phyloP scores from a whole-genome alignment of 1,139 yeast genomes.

The Blastobotrys buckinghamii region DNA sequence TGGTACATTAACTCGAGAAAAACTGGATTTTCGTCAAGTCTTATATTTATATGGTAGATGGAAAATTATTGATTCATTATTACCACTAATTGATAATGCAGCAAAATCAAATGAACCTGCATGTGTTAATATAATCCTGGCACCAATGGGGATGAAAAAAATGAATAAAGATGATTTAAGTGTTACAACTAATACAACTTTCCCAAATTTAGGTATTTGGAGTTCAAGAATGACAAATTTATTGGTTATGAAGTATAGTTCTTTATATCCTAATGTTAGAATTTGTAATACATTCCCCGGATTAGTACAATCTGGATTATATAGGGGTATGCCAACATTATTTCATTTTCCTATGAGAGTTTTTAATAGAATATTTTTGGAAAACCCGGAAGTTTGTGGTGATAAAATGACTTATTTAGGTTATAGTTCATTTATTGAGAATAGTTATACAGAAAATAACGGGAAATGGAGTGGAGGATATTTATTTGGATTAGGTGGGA shows the following conservation, averaged over 20 bases:
- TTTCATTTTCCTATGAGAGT: constrained; percentile 14
- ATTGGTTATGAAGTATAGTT: constrained; percentile 22
- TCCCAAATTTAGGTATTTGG: background rate
- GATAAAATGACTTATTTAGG: constrained; percentile 24
- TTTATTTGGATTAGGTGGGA: constrained; percentile 10
- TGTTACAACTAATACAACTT: constrained; percentile 13
- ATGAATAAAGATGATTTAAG: constrained; percentile 25
- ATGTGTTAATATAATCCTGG: constrained; percentile 28
- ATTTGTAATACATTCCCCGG: constrained; percentile 30
- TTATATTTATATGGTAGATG: constrained; percentile 28
- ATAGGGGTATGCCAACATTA: constrained; percentile 24
- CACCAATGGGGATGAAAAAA: constrained; percentile 23
- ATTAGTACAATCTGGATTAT: constrained; percentile 23
- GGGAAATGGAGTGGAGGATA: constrained; percentile 17
- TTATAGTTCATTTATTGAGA: constrained; percentile 17
- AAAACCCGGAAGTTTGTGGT: constrained; percentile 19
- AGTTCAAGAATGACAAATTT: constrained; percentile 15
- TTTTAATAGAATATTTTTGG: constrained; percentile 9
- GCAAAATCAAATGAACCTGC: constrained; percentile 24
- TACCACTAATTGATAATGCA: constrained; percentile 26
- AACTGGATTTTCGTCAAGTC: constrained; percentile 25
- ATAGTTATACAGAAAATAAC: background rate
- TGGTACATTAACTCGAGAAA: constrained; percentile 26
- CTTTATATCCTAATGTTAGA: constrained; percentile 24
- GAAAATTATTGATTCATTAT: constrained; percentile 22